Evolutionary conservation across 2,329 filamentous ascomycete species (phyloP).

Genomic region (Huntiella moniliformis): DNA sequence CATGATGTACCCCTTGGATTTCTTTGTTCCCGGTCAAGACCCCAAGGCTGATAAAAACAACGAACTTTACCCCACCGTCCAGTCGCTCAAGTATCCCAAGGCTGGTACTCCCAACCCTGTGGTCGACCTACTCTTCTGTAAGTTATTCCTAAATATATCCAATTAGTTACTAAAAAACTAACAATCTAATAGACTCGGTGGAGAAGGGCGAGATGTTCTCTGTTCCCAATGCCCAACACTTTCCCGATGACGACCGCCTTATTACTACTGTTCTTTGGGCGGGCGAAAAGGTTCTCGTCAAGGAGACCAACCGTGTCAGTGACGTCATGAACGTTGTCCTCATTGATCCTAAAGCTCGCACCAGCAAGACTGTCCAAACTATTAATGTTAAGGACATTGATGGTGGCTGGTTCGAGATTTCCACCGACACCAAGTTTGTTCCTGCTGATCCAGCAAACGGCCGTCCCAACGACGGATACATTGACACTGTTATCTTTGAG

Average conservation of each 20-base stretch:
- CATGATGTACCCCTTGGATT: conserved; percentile 81
- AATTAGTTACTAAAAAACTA: not conserved
- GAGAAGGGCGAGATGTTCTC: conserved; percentile 58
- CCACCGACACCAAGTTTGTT: conserved; percentile 67
- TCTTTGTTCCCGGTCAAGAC: conserved; percentile 75
- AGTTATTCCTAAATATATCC: not conserved
- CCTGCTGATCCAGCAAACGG: conserved; percentile 64
- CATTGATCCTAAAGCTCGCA: conserved; percentile 56
- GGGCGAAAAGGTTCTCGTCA: conserved; percentile 64
- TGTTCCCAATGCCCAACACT: conserved; percentile 59
- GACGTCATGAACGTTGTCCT: conserved; percentile 77
- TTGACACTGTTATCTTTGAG: conserved; percentile 75
- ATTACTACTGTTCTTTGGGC: conserved; percentile 92
- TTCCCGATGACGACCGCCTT: conserved; percentile 62
- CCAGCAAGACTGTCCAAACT: conserved; percentile 60
- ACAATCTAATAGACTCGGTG: conserved; percentile 40
- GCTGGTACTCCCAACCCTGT: conserved; percentile 83
- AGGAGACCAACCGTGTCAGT: conserved; percentile 86
- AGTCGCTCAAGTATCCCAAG: conserved; percentile 93
- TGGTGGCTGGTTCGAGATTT: conserved; percentile 93
- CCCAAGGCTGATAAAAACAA: conserved; percentile 53
- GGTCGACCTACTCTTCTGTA: conserved; percentile 64
- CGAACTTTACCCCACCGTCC: conserved; percentile 77
- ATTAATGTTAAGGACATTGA: conserved; percentile 71
- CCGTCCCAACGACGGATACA: conserved; percentile 68